These are phyloP conservation scores for Calocybe gangraenosa DNA, from an alignment of 768 basidiomycete genomes.

Conservation along the genomic window DNA sequence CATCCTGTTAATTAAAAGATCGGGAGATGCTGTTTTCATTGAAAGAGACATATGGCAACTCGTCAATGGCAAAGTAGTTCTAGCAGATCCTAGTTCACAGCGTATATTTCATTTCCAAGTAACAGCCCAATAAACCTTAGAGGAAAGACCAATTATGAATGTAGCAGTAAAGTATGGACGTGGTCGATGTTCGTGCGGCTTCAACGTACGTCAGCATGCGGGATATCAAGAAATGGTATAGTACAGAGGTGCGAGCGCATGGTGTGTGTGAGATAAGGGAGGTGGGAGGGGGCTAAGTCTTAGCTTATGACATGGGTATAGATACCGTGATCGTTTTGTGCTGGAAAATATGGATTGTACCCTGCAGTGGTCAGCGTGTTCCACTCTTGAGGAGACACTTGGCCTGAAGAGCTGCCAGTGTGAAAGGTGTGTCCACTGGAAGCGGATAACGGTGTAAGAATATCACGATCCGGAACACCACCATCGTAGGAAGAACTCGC, in stretches of 20 bases:
- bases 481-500: constrained; percentile 50
- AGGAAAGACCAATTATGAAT: constrained; percentile 12
- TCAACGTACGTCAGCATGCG: constrained; percentile 1
- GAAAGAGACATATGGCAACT: constrained; percentile 69
- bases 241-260: constrained; percentile 9
- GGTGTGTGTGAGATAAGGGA: constrained; percentile 7
- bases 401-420: constrained; percentile 33
- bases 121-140: constrained; percentile 10
- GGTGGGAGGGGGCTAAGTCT: too few species aligned
- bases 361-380: constrained; percentile 47
- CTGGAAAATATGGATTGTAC: constrained; percentile 70
- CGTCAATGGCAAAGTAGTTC: constrained; percentile 33
- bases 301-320: constrained; percentile 56
- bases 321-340: constrained; percentile 48
- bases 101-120: constrained; percentile 50
- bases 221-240: constrained; percentile 17
- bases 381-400: constrained; percentile 61
- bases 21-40: constrained; percentile 59
- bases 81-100: constrained; percentile 37
- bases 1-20: constrained; percentile 58
- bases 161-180: constrained; percentile 17
- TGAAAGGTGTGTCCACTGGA: constrained; percentile 49
- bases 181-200: neutral
- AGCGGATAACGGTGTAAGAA: constrained; percentile 49
- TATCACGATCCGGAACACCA: constrained; percentile 61